Base-by-base conservation (phyloP, 2,329 filamentous ascomycete genomes). In the Stemphylium lycopersici region DNA sequence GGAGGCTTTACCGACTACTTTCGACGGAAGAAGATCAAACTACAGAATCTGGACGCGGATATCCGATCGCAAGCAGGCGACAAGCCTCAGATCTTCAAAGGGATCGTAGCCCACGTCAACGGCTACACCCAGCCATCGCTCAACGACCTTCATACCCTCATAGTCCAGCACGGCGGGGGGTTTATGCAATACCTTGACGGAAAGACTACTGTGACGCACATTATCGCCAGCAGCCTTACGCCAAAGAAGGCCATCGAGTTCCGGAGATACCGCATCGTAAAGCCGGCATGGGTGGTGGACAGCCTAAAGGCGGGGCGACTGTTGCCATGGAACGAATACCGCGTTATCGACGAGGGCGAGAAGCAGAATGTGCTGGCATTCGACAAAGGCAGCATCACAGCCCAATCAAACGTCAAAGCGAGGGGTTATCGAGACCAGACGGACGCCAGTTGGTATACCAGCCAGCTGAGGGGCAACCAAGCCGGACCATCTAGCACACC, bases 41-140 rank as follows among this genome's bases (percentile, higher is more conserved):
- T 99, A 3, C 95, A 98, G 75, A 99, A 99, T 69, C 84, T 95
- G 26, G 95, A 99, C 76, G 87, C 87, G 7, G 86, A 96, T 48
- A 80, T 96, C 39, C 87, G 93, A 54, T 83, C 89, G 29, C 80
- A 85, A 3, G 84, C 87, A 1, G 76, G 79, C 0, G 87, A 88
- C 62, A 91, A 90, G 60, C 91, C 92, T 8, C 86, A 85, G 58
- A 91, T 99, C 47, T 99, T 99, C 81, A 91, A 89, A 63, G 92
- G 91, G 0, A 83, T 98, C 7, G 92, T 96, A 11, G 91, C 89
- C 8, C 91, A 97, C 76, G 89, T 99, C 20, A 96, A 93, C 66
- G 95, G 95, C 43, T 99, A 98, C 72, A 99, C 95, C 0, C 93
- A 98, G 67, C 95, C 95, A 0, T 91, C 93, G 1, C 80, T 97